Base-by-base conservation (phyloP, 345 rosid genomes). In the Citrus maxima region DNA sequence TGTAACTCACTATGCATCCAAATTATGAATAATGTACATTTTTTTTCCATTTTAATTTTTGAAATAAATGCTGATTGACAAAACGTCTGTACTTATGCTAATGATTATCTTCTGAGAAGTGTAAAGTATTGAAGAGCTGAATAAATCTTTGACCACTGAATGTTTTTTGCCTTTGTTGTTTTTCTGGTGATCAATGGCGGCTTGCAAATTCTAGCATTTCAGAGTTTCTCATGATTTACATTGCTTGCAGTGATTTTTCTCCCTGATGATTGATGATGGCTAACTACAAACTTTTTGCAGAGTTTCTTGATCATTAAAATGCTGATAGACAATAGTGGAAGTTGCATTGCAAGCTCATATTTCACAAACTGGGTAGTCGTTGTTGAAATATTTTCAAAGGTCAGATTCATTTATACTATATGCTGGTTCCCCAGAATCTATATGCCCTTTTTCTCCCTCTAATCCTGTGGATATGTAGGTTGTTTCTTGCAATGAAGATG, bases 351-450 rank as follows among this genome's bases (percentile, higher is more conserved):
- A 78, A 84, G 78, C 77, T 89, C 97, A 73, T 90, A 82, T 83
- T 88, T 91, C 87, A 90, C 86, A 66, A 93, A 96, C 80, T 94
- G 99, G 98, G 92, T 95, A 88, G 89, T 87, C 77, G n/a, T 92
- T 80, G 90, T 87, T 75, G 89, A 96, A 81, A 89, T 91, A 62
- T 96, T 90, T 86, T 82, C 92, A 38, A 93, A 92, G 99, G 99
- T 96, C 80, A 74, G 75, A 78, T 80, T 64, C 64, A 67, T 59
- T 68, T 54, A 18, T 35, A 22, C n/a, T 34, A 16, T 66, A 24
- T 75, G 40, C 77, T 78, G 32, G 32, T 77, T 78, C 65, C 46
- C 46, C 63, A 32, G 1, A 64, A 27, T 25, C 12, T 42, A 49
- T 63, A 25, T 34, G 37, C 78, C 62, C 46, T 42, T 38, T 38